Evolutionary conservation across 2,329 filamentous ascomycete genomes (phyloP).

Genomic region (Orbilia ellipsospora): DNA sequence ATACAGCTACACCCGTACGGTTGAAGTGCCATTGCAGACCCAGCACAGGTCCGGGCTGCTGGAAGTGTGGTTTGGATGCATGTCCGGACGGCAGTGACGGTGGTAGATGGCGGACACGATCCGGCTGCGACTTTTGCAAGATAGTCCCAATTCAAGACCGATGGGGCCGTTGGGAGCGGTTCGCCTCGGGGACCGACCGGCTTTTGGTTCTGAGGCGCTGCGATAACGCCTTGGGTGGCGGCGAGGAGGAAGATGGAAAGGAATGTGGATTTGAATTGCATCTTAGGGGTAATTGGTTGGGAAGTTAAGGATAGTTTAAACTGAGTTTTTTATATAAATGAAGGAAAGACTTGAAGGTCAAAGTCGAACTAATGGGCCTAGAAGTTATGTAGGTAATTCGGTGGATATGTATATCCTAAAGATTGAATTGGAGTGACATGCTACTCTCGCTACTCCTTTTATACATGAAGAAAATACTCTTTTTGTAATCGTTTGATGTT

Average conservation of each 20-base stretch:
- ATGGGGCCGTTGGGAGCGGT: not conserved
- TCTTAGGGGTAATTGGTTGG: not conserved
- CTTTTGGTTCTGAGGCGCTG: not conserved
- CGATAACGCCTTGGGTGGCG: not conserved
- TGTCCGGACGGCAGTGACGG: conserved; percentile 4
- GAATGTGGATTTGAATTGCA: not conserved
- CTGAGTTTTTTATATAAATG: no score
- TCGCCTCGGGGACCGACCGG: not conserved
- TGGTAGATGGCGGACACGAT: not conserved
- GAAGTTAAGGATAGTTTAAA: no score
- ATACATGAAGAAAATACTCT: no score
- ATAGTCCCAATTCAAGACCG: not conserved
- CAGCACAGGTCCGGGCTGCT: not conserved
- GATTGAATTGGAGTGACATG: no score
- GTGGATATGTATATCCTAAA: no score
- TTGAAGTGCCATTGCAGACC: not conserved
- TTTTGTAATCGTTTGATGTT: no score
- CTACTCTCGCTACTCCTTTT: no score
- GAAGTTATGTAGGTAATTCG: no score
- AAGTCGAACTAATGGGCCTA: no score
- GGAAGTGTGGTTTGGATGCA: not conserved
- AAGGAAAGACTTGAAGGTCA: no score
- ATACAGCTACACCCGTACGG: conserved; percentile 6
- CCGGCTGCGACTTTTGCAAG: not conserved
- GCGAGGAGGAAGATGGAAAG: not conserved